Percentiles rank a stretch among this genome's conserved stretches.
Evolutionary conservation across 495 filamentous ascomycete genomes (phyloP).

Genomic region (Aspergillus leporis): DNA sequence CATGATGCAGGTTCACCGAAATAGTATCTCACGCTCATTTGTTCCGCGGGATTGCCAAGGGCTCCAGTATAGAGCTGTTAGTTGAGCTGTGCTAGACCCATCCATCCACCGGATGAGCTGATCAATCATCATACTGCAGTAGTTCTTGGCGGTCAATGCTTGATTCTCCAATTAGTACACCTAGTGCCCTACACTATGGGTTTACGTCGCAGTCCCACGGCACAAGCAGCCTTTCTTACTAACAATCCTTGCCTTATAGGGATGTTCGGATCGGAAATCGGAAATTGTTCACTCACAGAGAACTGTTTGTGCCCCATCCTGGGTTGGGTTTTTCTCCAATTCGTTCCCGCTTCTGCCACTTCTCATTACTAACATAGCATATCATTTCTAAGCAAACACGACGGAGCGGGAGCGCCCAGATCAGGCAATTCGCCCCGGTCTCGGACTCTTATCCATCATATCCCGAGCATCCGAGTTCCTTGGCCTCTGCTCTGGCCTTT

Average conservation of each 20-base stretch:
- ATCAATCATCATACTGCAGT: constrained; percentile 11
- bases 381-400: background rate
- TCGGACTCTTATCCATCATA: constrained; percentile 15
- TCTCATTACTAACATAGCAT: background rate
- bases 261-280: constrained; percentile 14
- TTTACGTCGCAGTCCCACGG: background rate
- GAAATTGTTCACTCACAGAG: background rate
- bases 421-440: constrained; percentile 22
- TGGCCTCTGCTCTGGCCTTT: background rate
- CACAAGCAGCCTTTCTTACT: background rate
- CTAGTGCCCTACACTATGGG: background rate
- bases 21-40: constrained; percentile 8
- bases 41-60: background rate
- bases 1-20: background rate
- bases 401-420: constrained; percentile 12
- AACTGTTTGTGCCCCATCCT: background rate
- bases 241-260: constrained; percentile 21
- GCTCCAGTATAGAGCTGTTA: background rate
- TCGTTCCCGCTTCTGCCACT: constrained; percentile 1
- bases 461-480: constrained; percentile 9
- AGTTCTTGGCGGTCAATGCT: constrained; percentile 22
- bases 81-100: background rate
- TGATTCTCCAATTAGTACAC: constrained; percentile 13
- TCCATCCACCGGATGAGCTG: constrained; percentile 12
- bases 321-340: background rate